phyloP scores from a whole-genome alignment of 208 protist species.

The Blastocrithidia nonstop region DNA sequence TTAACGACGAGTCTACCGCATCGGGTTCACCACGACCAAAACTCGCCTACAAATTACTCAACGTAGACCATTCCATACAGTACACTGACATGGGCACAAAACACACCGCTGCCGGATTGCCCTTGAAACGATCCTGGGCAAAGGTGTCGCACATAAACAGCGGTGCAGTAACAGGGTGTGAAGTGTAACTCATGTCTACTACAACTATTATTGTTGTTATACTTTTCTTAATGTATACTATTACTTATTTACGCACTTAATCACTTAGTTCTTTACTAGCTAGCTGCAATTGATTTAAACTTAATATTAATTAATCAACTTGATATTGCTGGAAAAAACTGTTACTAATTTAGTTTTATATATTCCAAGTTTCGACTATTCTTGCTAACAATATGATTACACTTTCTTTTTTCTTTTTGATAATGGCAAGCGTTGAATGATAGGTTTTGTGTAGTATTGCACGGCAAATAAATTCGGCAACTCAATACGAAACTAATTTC shows the following conservation, averaged over 20 bases:
- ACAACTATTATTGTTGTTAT: too few species aligned
- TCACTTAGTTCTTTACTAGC: slow-evolving; percentile 2
- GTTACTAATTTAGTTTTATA: too few species aligned
- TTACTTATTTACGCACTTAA: neutral
- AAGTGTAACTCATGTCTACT: slow-evolving; percentile 7
- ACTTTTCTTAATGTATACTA: neutral
- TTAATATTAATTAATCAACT: neutral
- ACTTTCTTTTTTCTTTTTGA: too few species aligned
- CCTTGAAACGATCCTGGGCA: slow-evolving; percentile 28
- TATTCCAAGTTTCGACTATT: too few species aligned
- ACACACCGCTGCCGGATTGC: slow-evolving; percentile 53
- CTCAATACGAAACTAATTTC: too few species aligned
- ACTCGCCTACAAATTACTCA: slow-evolving; percentile 34
- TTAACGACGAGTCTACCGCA: slow-evolving; percentile 9
- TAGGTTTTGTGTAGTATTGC: too few species aligned
- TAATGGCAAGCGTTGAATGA: too few species aligned
- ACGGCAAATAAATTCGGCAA: too few species aligned
- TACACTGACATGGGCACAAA: slow-evolving; percentile 25
- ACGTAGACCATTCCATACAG: slow-evolving; percentile 34
- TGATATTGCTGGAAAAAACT: too few species aligned
- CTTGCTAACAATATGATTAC: too few species aligned
- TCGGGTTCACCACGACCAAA: slow-evolving; percentile 35
- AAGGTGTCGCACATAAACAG: slow-evolving; percentile 59
- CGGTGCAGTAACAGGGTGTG: slow-evolving; percentile 15
- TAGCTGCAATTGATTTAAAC: too few species aligned